Conservation (phyloP, 176 grass and related monocot genomes). For the Rhynchospora pubera region DNA sequence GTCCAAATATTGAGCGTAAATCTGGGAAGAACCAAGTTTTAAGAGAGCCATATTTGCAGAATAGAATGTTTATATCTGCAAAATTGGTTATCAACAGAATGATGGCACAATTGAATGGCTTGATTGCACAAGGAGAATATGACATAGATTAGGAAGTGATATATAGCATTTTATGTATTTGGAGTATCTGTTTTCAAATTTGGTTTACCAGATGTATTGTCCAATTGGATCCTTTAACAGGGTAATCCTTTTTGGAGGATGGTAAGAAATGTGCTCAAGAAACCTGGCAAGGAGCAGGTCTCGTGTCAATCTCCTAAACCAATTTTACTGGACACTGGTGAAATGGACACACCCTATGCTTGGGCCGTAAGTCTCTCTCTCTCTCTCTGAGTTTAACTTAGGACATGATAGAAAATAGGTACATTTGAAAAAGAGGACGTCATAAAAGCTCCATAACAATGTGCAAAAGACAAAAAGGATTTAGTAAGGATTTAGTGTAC, state of each 20-base stretch:
- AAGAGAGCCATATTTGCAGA: neutral
- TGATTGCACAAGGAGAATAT: neutral
- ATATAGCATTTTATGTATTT: neutral
- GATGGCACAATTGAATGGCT: neutral
- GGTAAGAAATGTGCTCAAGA: slow-evolving; percentile 76
- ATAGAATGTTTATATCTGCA: neutral
- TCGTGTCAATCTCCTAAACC: slow-evolving; percentile 87
- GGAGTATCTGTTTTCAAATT: neutral
- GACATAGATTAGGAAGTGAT: neutral
- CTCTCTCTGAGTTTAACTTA: slow-evolving; percentile 4
- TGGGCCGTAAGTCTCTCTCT: slow-evolving; percentile 69
- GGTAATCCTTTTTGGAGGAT: slow-evolving; percentile 95
- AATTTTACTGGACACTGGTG: slow-evolving; percentile 94
- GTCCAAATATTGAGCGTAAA: neutral
- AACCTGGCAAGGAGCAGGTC: slow-evolving; percentile 68
- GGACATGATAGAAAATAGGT: neutral
- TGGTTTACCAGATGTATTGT: neutral
- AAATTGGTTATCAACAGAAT: neutral
- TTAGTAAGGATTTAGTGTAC: too few species aligned
- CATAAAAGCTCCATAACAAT: neutral
- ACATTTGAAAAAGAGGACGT: neutral
- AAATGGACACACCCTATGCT: slow-evolving; percentile 89
- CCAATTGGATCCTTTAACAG: slow-evolving; percentile 34
- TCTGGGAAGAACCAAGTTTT: neutral
- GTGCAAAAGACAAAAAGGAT: neutral